Percentiles rank a stretch among this genome's conserved stretches.
Evolutionary conservation across 2,329 filamentous ascomycete genomes (phyloP).

Genomic region (Lizonia empirigonia): DNA sequence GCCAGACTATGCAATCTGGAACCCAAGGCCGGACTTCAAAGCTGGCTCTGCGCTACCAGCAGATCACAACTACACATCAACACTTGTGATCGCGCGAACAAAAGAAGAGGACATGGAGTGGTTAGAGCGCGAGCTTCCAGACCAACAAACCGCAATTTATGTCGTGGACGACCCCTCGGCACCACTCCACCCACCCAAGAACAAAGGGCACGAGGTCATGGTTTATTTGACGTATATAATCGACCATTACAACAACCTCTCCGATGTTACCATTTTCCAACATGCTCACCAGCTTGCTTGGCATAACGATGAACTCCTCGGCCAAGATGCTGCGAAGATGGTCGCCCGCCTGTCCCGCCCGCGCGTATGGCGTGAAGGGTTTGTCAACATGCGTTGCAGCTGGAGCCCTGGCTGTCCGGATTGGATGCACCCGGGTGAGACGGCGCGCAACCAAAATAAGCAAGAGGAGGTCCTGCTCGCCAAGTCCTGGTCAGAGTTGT

Average conservation of each 20-base stretch:
- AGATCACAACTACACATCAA: slow-evolving; percentile 59
- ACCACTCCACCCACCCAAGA: slow-evolving; percentile 57
- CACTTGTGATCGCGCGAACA: slow-evolving; percentile 60
- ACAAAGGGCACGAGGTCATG: slow-evolving; percentile 68
- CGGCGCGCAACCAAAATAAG: slow-evolving; percentile 46
- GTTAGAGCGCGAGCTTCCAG: slow-evolving; percentile 59
- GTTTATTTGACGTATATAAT: slow-evolving; percentile 67
- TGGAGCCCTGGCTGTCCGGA: slow-evolving; percentile 62
- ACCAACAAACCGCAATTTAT: slow-evolving; percentile 57
- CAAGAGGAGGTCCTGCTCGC: slow-evolving; percentile 54
- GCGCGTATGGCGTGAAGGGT: slow-evolving; percentile 56
- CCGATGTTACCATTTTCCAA: slow-evolving; percentile 65
- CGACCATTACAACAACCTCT: slow-evolving; percentile 64
- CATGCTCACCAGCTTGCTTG: slow-evolving; percentile 64
- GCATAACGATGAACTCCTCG: slow-evolving; percentile 62
- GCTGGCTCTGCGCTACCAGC: slow-evolving; percentile 45
- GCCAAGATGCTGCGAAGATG: slow-evolving; percentile 53
- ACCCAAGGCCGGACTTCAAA: slow-evolving; percentile 43
- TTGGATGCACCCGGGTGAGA: slow-evolving; percentile 58
- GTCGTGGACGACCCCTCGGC: slow-evolving; percentile 58
- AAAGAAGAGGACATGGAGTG: slow-evolving; percentile 59
- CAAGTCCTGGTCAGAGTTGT: slow-evolving; percentile 55
- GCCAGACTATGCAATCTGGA: slow-evolving; percentile 46
- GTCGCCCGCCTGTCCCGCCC: slow-evolving; percentile 53
- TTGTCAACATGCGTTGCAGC: slow-evolving; percentile 61